Evolutionary conservation across 1,284 basidiomycete species (phyloP), one percentile per base, ranked within the genome.

Genomic region (Rhodotorula sp.): DNA sequence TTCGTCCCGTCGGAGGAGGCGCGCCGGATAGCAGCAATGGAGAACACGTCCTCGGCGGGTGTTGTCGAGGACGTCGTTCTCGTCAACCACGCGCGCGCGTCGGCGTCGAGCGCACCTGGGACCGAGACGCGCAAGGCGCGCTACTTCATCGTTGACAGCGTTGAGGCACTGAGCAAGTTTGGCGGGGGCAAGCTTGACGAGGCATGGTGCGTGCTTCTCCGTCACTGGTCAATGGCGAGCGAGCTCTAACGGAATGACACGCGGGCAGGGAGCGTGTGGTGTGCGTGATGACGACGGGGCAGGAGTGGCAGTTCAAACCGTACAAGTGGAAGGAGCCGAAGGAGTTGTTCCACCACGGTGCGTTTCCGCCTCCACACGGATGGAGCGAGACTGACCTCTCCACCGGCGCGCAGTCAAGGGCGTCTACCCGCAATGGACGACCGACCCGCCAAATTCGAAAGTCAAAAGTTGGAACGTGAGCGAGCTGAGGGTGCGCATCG

Each of bases 381-480:
- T 12, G 36, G 48, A 25, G 3, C 1, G 6, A 5, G 19, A 19
- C 54, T 54, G 7, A 46, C 32, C 22, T 54, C 41, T 22, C 19
- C 10, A 7, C 19, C 27, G 55, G 21, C 48, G 65, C 56, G 36
- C 25, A 95, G 94, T 97, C 41, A 94, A 94, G 81, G 94, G 94
- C 6, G 86, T 97, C 48, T 94, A 97, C 80, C 90, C 97, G 59
- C 88, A 93, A 37, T 96, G 93, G 90, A 87, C 90, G 60, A 95
- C 94, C 78, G 94, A 97, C 77, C 90, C 91, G 8, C 88, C 89
- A 50, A 95, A 95, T 77, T 83, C 88, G 0, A 92, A 91, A 76
- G 90, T 97, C 72, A 90, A 90, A 79, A 93, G 97, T 78, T 99
- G 96, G 96, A 98, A 97, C 80, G 94, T 98, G 27, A 91, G 91